Percentiles rank a stretch among this genome's conserved stretches.
phyloP scores from a whole-genome alignment of 257 asterid genomes.

The Gentiana macrophylla region DNA sequence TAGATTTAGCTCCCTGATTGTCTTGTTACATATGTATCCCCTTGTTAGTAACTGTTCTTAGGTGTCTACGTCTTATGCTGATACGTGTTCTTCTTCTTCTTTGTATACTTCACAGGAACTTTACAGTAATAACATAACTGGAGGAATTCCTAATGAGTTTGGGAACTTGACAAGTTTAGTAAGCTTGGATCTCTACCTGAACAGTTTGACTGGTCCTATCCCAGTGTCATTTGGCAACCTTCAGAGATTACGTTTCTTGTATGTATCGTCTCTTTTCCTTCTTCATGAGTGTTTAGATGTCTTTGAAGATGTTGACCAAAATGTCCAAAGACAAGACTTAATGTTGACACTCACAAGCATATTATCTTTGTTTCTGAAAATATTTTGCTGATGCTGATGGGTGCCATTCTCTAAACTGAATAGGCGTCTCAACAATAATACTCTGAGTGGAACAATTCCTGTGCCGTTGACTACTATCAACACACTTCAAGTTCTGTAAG shows the following conservation, averaged over 20 bases:
- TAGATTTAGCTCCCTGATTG: background rate
- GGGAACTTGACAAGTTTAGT: slow-evolving; percentile 82
- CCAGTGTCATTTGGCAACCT: slow-evolving; percentile 69
- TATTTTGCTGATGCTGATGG: slow-evolving; percentile 9
- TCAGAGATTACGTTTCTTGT: slow-evolving; percentile 76
- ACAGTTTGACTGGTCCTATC: slow-evolving; percentile 55
- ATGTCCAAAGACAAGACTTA: too few relatives aligned
- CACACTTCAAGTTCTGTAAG: slow-evolving; percentile 99
- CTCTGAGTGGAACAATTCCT: slow-evolving; percentile 71
- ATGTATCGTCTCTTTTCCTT: slow-evolving; percentile 14
- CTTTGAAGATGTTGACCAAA: too few relatives aligned
- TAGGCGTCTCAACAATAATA: slow-evolving; percentile 98
- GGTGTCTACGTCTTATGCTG: too few relatives aligned
- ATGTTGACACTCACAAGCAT: too few relatives aligned
- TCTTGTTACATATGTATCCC: too few relatives aligned
- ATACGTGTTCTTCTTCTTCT: background rate
- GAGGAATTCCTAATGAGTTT: slow-evolving; percentile 59
- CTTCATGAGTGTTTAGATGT: too few relatives aligned
- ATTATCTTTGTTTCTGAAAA: background rate
- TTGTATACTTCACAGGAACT: slow-evolving; percentile 52
- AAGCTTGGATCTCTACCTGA: slow-evolving; percentile 94
- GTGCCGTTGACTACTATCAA: slow-evolving; percentile 34
- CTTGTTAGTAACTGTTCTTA: too few relatives aligned
- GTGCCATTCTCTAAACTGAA: slow-evolving; percentile 14
- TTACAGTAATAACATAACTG: slow-evolving; percentile 60